A percentile compares a stretch with the other conserved stretches of the same genome.
Conservation (phyloP, 768 basidiomycete genomes). For the Pleurotus giganteus region DNA sequence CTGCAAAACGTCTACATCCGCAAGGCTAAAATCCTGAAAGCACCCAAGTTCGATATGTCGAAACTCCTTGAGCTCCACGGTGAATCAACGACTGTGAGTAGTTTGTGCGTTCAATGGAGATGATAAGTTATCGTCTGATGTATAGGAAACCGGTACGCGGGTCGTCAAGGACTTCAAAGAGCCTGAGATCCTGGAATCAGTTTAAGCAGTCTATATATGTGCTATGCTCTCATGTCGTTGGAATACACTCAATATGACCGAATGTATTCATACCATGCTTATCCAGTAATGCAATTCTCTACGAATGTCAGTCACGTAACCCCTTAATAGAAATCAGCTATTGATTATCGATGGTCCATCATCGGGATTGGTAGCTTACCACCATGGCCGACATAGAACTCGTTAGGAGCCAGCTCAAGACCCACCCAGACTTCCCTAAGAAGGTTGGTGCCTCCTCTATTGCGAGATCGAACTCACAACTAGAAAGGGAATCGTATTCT, state of each 20-base stretch:
- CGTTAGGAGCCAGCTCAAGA: slow-evolving; percentile 57
- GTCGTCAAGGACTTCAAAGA: slow-evolving; percentile 97
- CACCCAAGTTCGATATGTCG: slow-evolving; percentile 93
- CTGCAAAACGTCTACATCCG: slow-evolving; percentile 98
- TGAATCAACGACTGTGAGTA: slow-evolving; percentile 87
- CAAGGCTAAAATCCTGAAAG: slow-evolving; percentile 98
- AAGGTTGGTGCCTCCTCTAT: slow-evolving; percentile 49
- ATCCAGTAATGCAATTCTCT: too few species aligned
- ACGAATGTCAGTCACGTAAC: too few species aligned
- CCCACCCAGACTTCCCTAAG: slow-evolving; percentile 83
- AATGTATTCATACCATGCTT: slow-evolving; percentile 10
- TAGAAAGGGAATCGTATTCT: slow-evolving; percentile 80
- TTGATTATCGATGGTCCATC: background rate
- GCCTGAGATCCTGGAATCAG: slow-evolving; percentile 90
- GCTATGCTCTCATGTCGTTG: slow-evolving; percentile 21
- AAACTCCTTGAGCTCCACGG: slow-evolving; percentile 97
- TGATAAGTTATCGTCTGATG: background rate
- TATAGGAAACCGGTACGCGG: slow-evolving; percentile 90
- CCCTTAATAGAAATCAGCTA: too few species aligned
- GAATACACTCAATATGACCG: slow-evolving; percentile 21
- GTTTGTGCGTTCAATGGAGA: too few species aligned
- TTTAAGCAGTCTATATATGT: slow-evolving; percentile 50
- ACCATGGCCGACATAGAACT: slow-evolving; percentile 76
- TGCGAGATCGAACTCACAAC: slow-evolving; percentile 2
- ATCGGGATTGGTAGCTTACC: background rate